Evolutionary conservation across 2,329 filamentous ascomycete genomes (phyloP), one percentile per base, ranked within the genome.

Genomic region (Rachicladosporium sp.): DNA sequence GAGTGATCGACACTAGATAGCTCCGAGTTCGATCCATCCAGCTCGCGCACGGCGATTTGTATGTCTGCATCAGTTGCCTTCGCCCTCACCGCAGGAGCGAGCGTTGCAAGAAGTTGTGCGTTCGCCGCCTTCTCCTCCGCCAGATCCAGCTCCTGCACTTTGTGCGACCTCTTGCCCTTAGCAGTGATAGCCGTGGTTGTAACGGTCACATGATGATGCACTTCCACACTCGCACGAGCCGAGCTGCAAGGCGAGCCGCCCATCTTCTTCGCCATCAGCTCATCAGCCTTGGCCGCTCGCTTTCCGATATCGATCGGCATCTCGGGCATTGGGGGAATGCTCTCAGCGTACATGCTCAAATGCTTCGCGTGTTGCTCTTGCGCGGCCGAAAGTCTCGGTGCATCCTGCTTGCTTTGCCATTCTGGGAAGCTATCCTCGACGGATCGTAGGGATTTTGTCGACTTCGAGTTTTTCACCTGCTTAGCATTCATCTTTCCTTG

Each of bases 311-410:
- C 54, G 2, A 52, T 43, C 3, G 55, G 54, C 12, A 58, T 40
- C 30, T 56, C 51, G 4, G 55, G 55, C 38, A 58, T 45, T 6
- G 55, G 52, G 10, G 55, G 55, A 10, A 53, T 45, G 31, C 41
- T 52, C 33, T 50, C 49, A 8, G 47, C 44, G 37, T 43, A 40
- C 33, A 41, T 44, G 37, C 46, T 52, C 38, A 40, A 34, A 4
- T 41, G 40, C 15, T 43, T 41, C 10, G 29, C 29, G 13, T 33
- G 12, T 3, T 29, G 13, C 11, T 37, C 36, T 11, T 43, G 40
- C 10, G 43, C 39, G 4, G 44, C 38, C 3, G 37, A 38, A 2
- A 31, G 35, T 5, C 29, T 13, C 8, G 38, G 43, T 5, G 46
- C 46, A 19, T 42, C 43, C 3, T 50, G 43, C 34, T 50, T 53